Evolutionary conservation across 768 basidiomycete genomes (phyloP), one percentile per base, ranked within the genome.

Genomic region (Macrolepiota fuliginosa): DNA sequence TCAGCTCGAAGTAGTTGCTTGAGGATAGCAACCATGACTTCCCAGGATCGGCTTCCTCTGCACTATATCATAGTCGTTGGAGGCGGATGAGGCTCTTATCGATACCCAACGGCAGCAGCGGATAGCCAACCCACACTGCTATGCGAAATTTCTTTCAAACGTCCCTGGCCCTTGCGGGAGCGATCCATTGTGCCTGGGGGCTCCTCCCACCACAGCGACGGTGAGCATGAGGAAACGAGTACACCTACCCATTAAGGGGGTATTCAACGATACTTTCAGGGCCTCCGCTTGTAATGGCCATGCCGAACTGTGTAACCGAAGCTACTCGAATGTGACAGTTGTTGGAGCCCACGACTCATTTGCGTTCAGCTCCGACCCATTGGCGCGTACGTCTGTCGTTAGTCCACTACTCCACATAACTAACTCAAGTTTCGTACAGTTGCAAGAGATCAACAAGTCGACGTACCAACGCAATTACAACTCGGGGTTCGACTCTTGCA

Each of bases 271-370:
- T 36, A 24, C 32, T 9, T n/a, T 0, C 15, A 80, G 78, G 60
- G 77, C 80, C 5, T 77, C 74, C 0, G 76, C 83, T 6, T 91
- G 88, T 72, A 91, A 91, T 68, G 88, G 88, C 0, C 81, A 81
- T 51, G 75, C 86, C 0, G 86, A 88, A 64, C 73, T 90, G 2
- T 91, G 89, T 70, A 66, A 74, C 58, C 75, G 84, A 29, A 72
- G 72, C 35, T 91, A 89, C 68, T 82, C 77, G 40, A 82, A 82
- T 57, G 75, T 78, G 22, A 81, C 80, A 0, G 79, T 75, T 58
- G 54, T 82, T n/a, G 79, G 78, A 65, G 79, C 84, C 0, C 86
- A 87, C 63, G 80, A 87, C 68, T 85, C 84, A 1, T 85, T 79
- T 62, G 83, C 80, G 0, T 80, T 77, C 68, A 83, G 80, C 67